Evolutionary conservation across 169 alveolate species (phyloP), one percentile per base, ranked within the genome.

Genomic region (Plasmodium reichenowi): DNA sequence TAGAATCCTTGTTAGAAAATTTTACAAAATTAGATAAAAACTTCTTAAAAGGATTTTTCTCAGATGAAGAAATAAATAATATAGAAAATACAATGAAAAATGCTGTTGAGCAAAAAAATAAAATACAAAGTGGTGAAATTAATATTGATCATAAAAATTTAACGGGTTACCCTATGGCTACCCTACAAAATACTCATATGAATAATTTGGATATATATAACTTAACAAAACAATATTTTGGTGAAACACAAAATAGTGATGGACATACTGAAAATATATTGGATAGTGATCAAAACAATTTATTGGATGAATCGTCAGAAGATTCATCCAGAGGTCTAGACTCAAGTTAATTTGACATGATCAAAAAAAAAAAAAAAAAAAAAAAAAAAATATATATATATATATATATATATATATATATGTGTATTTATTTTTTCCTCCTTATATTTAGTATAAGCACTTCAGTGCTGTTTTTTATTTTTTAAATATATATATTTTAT

Each of bases 1-100:
- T 85, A 64, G 92, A 85, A 85, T 38, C 92, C 2, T 70, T 85
- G n/a, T 59, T 85, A 50, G 92, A 85, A 85, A 85, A 85, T n/a
- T 85, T 85, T 66, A 85, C 92, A 20, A 85, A 85, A 71, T 70
- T 85, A 66, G 92, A 85, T 47, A 85, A 71, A 59, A 85, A 60
- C 15, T 85, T 71, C 26, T 60, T 85, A 66, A 85, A 64, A 66
- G 75, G 67, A 15, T 85, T 85, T 29, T 85, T 85, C 47, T 85
- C 92, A 45, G 92, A 85, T 71, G 92, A 85, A 71, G 92, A 85
- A 58, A 85, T 85, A 43, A 60, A 45, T 63, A 85, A 85, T 66
- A 85, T 85, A 38, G 92, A 85, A 52, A 71, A 71, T 45, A 59
- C 76, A 24, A 85, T 85, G 48, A 85, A 48, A 52, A 54, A 60